Conservation (phyloP, 495 filamentous ascomycete genomes). For the Aspergillus cavernicola region DNA sequence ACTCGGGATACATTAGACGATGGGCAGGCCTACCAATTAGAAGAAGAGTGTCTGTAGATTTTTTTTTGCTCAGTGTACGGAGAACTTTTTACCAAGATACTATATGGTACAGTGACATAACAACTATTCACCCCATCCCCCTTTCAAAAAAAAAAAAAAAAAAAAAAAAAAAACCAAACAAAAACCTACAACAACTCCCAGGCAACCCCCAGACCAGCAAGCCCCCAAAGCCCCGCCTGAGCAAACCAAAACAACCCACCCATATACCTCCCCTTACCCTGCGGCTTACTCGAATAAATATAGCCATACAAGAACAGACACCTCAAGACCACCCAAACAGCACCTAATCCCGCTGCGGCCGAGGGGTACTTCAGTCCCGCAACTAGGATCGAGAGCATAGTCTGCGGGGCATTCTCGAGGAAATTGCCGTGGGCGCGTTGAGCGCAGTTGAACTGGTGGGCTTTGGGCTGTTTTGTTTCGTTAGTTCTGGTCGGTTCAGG, state of each 20-base stretch:
- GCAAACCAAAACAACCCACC: constrained; percentile 38
- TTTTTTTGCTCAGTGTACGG: too few relatives aligned
- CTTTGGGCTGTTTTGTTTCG: constrained; percentile 27
- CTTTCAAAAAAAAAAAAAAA: too few relatives aligned
- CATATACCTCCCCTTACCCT: constrained; percentile 45
- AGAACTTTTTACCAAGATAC: too few relatives aligned
- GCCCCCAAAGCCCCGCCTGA: constrained; percentile 42
- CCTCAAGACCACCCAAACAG: constrained; percentile 53
- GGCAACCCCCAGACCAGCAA: constrained; percentile 44
- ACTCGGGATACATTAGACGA: too few relatives aligned
- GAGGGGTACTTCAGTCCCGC: constrained; percentile 57
- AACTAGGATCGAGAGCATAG: constrained; percentile 55
- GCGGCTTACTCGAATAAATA: constrained; percentile 38
- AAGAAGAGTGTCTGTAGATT: too few relatives aligned
- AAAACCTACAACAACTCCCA: constrained; percentile 25
- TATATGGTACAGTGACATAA: too few relatives aligned
- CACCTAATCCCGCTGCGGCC: constrained; percentile 48
- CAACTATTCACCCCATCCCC: too few relatives aligned
- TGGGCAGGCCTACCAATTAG: too few relatives aligned
- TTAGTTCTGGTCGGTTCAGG: too few relatives aligned
- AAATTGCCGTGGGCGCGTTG: constrained; percentile 73
- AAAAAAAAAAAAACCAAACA: too few relatives aligned
- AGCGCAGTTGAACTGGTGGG: constrained; percentile 59
- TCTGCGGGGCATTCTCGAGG: constrained; percentile 59
- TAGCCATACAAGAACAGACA: constrained; percentile 61